Conservation (phyloP, 345 rosid species). For the Moricandia moricandioides region DNA sequence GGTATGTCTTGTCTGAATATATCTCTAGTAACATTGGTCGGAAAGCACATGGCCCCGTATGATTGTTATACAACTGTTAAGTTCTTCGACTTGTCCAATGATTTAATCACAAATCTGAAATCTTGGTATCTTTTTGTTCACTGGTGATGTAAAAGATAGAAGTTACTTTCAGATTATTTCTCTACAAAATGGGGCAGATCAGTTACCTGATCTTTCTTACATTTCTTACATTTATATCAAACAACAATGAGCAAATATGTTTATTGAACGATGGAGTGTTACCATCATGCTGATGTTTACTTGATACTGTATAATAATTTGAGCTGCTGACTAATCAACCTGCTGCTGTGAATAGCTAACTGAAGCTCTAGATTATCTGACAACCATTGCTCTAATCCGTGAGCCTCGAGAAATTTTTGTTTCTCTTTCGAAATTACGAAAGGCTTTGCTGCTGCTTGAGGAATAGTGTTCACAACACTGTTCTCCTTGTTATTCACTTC, state of each 20-base stretch:
- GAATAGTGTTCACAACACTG: conserved; percentile 23
- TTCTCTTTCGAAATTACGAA: conserved; percentile 87
- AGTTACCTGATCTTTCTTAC: conserved; percentile 5
- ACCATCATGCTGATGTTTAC: conserved; percentile 17
- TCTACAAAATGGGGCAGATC: conserved; percentile 4
- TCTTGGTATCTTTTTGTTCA: not conserved
- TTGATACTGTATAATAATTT: conserved; percentile 61
- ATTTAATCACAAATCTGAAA: conserved; percentile 12
- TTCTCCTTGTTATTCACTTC: conserved; percentile 47
- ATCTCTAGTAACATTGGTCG: conserved; percentile 27
- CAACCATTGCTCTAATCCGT: conserved; percentile 98
- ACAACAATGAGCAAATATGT: not conserved
- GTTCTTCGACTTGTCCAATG: conserved; percentile 17
- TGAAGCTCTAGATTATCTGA: conserved; percentile 82
- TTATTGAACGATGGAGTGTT: conserved; percentile 15
- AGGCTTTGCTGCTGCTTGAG: conserved; percentile 70
- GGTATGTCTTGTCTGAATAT: conserved; percentile 23
- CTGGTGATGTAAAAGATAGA: not conserved
- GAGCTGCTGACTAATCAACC: conserved; percentile 83
- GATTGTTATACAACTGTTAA: conserved; percentile 26
- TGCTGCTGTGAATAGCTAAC: conserved; percentile 59
- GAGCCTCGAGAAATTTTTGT: conserved; percentile 92
- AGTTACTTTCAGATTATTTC: not conserved
- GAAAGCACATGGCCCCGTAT: conserved; percentile 36
- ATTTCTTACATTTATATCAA: conserved; percentile 17